These are phyloP conservation scores for Salix purpurea DNA, from an alignment of 345 rosid species.

Conservation along the genomic window DNA sequence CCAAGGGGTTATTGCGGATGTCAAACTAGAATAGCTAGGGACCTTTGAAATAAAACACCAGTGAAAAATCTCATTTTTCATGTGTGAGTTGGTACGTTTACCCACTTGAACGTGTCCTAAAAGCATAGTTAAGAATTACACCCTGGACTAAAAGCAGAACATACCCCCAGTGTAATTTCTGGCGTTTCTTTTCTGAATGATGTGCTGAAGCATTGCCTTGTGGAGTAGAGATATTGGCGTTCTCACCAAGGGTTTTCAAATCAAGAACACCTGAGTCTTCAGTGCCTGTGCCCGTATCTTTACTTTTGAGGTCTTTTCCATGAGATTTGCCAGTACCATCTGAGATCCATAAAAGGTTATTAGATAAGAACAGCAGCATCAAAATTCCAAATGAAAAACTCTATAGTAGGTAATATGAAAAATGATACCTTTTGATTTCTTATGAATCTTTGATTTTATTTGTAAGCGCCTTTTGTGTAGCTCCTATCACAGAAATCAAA, in stretches of 20 bases:
- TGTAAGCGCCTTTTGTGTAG: conserved; percentile 67
- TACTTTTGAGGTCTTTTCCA: conserved; percentile 13
- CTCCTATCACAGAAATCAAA: conserved; percentile 33
- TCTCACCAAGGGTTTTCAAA: conserved; percentile 13
- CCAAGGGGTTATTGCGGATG: background rate
- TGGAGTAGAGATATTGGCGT: conserved; percentile 5
- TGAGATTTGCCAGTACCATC: conserved; percentile 12
- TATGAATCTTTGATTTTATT: conserved; percentile 46
- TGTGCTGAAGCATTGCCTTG: conserved; percentile 14
- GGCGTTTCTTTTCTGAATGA: conserved; percentile 37
- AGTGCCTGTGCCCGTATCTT: conserved; percentile 8
- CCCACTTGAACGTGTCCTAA: background rate
- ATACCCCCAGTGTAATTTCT: conserved; percentile 73
- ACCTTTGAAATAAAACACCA: background rate
- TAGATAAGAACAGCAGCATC: background rate
- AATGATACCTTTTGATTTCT: conserved; percentile 44
- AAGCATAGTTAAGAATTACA: background rate
- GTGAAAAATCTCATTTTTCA: background rate
- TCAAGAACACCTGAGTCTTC: conserved; percentile 19
- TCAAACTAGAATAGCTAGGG: background rate
- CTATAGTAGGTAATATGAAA: background rate
- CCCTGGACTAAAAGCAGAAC: background rate
- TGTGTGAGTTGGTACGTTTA: background rate
- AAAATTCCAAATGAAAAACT: background rate
- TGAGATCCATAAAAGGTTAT: conserved; percentile 15